These are phyloP conservation scores for Cephalotrichum gorgonifer DNA, from an alignment of 2,329 filamentous ascomycete genomes.

Conservation along the genomic window DNA sequence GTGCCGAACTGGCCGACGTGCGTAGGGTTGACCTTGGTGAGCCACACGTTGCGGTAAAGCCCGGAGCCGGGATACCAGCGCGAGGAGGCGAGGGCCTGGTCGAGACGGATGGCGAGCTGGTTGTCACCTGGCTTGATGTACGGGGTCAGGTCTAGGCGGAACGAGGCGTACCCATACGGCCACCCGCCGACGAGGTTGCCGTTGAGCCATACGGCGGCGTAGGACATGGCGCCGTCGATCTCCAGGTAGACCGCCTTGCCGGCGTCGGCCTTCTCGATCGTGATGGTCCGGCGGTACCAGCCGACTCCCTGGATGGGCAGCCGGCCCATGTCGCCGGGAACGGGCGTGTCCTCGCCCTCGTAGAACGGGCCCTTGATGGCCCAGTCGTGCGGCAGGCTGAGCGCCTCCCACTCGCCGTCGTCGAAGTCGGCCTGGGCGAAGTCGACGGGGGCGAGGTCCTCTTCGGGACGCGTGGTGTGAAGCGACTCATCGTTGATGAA, in stretches of 20 bases:
- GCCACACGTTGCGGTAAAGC: constrained; percentile 43
- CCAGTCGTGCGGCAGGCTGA: constrained; percentile 38
- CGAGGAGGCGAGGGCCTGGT: constrained; percentile 35
- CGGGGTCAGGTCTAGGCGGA: constrained; percentile 37
- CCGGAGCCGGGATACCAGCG: constrained; percentile 46
- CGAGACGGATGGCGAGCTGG: constrained; percentile 36
- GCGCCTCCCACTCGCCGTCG: constrained; percentile 27
- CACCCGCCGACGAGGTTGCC: constrained; percentile 37
- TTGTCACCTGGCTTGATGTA: constrained; percentile 26
- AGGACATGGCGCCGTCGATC: constrained; percentile 40
- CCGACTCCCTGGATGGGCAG: constrained; percentile 41
- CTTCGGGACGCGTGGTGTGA: constrained; percentile 17
- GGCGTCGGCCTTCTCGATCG: constrained; percentile 12
- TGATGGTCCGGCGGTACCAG: constrained; percentile 33
- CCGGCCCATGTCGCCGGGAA: constrained; percentile 27
- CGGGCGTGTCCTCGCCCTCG: constrained; percentile 17
- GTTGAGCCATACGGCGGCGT: constrained; percentile 41
- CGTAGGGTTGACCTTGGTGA: constrained; percentile 32
- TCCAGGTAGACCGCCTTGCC: constrained; percentile 32
- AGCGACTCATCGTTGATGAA: constrained; percentile 23
- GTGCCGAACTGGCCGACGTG: constrained; percentile 42
- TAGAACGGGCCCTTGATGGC: constrained; percentile 35
- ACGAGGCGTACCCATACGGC: constrained; percentile 41
- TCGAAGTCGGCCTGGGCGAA: constrained; percentile 24
- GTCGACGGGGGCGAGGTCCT: constrained; percentile 15